Evolutionary conservation across 331 rosid genomes (phyloP).

Genomic region (Acacia concinna): DNA sequence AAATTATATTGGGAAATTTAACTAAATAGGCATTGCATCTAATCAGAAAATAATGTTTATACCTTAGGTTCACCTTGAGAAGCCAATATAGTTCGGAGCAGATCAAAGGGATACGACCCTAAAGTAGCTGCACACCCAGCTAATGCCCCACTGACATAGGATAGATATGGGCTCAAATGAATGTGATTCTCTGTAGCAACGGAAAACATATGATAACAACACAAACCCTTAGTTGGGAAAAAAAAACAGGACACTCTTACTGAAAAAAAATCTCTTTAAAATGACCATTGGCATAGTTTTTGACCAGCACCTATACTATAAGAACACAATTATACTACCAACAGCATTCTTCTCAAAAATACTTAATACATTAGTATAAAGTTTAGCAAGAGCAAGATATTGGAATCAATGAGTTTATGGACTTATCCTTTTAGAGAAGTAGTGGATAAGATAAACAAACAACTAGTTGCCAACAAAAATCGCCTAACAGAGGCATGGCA

Average conservation of each 20-base stretch:
- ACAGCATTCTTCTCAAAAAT: background rate
- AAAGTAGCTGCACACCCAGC: conserved; percentile 96
- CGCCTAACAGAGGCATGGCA: background rate
- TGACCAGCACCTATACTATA: background rate
- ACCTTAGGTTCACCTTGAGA: conserved; percentile 99
- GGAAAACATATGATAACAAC: conserved; percentile 26
- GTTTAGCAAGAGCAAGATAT: background rate
- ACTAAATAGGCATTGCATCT: background rate
- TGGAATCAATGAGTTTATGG: background rate
- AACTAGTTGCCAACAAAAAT: conserved; percentile 2
- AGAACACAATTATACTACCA: conserved; percentile 1
- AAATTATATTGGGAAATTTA: background rate
- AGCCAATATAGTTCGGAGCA: conserved; percentile 88
- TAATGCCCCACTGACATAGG: conserved; percentile 84
- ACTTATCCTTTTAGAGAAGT: background rate
- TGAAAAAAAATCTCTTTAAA: background rate
- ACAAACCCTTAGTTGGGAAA: conserved; percentile 2
- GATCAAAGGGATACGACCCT: conserved; percentile 96
- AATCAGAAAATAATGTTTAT: conserved; percentile 23
- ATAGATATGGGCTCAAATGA: conserved; percentile 74
- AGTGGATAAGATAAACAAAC: background rate
- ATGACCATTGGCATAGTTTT: background rate
- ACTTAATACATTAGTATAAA: background rate
- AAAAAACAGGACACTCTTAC: background rate
- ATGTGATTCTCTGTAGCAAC: conserved; percentile 77